A percentile compares a stretch with the other conserved stretches of the same genome.
phyloP scores from a whole-genome alignment of 2,329 filamentous ascomycete species.

The Ophiostoma ulmi region DNA sequence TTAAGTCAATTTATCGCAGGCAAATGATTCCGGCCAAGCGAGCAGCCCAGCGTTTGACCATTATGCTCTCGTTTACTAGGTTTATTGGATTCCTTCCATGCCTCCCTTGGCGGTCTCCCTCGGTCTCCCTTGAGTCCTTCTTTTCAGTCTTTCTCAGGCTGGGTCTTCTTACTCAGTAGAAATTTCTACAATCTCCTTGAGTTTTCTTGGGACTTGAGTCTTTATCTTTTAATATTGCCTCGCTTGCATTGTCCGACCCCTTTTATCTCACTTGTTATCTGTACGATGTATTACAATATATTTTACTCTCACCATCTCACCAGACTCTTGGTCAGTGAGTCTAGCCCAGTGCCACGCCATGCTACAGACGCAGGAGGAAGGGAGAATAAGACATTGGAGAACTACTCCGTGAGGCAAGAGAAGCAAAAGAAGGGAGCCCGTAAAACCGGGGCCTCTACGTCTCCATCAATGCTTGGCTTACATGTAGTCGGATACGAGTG shows the following conservation, averaged over 20 bases:
- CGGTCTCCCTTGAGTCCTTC: not conserved
- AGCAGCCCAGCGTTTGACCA: slow-evolving; percentile 12
- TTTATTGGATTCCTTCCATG: not conserved
- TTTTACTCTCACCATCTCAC: not conserved
- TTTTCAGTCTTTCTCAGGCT: not conserved
- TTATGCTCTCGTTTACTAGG: not conserved
- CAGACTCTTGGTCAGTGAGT: not conserved
- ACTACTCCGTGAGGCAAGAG: not conserved
- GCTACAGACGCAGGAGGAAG: slow-evolving; percentile 4
- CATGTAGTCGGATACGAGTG: not conserved
- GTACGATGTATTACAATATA: not conserved
- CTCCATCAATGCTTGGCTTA: slow-evolving; percentile 1
- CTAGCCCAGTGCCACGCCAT: not conserved
- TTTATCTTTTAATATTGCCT: not conserved
- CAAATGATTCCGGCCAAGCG: not conserved
- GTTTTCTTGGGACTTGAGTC: not conserved
- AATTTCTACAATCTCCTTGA: not conserved
- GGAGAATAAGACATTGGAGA: not conserved
- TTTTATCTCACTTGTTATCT: not conserved
- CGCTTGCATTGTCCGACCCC: not conserved
- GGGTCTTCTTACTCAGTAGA: not conserved
- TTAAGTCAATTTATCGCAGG: not conserved
- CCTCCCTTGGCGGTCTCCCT: slow-evolving; percentile 4
- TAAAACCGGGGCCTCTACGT: not conserved
- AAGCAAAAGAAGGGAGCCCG: slow-evolving; percentile 4